Conservation (phyloP, 257 asterid genomes). For the Primulina tabacum region DNA sequence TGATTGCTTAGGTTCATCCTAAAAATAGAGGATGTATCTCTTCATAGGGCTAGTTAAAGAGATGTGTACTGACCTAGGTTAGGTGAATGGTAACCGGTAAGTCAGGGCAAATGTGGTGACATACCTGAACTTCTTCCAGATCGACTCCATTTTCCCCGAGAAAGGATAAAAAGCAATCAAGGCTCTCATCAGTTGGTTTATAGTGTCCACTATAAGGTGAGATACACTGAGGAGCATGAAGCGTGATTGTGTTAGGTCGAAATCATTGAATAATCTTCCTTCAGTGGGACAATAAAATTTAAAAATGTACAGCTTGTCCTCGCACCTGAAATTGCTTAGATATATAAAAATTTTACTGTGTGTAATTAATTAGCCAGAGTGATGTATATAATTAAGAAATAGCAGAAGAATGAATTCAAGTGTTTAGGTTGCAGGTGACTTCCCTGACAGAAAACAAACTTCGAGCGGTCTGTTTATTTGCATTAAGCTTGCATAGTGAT, state of each 20-base stretch:
- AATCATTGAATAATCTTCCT: neutral
- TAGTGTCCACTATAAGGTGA: constrained; percentile 98
- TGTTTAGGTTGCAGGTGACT: neutral
- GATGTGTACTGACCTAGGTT: constrained; percentile 18
- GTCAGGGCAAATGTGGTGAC: constrained; percentile 10
- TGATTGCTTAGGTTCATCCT: neutral
- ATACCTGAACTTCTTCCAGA: constrained; percentile 69
- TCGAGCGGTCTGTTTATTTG: neutral
- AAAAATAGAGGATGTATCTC: neutral
- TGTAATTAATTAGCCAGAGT: neutral
- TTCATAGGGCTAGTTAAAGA: constrained; percentile 10
- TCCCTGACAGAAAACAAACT: neutral
- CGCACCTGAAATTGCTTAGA: neutral
- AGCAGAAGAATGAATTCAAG: constrained; percentile 8
- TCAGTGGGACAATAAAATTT: constrained; percentile 1
- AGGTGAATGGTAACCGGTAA: neutral
- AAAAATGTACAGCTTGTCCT: neutral
- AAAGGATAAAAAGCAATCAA: constrained; percentile 54
- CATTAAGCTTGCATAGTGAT: neutral
- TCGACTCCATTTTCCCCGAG: constrained; percentile 75
- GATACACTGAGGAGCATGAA: constrained; percentile 48
- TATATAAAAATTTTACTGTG: constrained; percentile 6
- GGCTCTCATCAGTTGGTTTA: constrained; percentile 83
- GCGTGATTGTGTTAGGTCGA: constrained; percentile 17
- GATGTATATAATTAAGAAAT: constrained; percentile 5